These are phyloP conservation scores for Colletotrichum navitas DNA, from an alignment of 2,329 filamentous ascomycete species.

Conservation along the genomic window DNA sequence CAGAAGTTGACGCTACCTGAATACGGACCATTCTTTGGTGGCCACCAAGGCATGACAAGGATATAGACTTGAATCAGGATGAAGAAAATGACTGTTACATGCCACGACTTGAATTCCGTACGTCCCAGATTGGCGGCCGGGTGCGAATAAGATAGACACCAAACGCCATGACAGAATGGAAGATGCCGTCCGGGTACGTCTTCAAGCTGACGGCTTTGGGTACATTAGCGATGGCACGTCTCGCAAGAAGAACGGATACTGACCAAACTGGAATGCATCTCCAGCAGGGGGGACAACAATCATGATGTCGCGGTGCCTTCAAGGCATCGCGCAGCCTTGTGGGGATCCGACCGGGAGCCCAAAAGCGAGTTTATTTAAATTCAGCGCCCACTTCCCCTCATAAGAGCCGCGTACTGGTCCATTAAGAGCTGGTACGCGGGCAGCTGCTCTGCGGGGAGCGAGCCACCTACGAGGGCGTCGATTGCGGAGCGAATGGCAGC, in stretches of 20 bases:
- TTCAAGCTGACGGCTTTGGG: constrained; percentile 67
- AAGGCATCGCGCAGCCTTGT: too few species aligned
- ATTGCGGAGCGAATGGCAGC: too few species aligned
- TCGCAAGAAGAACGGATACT: background rate
- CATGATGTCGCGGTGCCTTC: too few species aligned
- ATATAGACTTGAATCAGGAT: constrained; percentile 71
- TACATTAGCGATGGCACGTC: background rate
- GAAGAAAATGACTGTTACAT: constrained; percentile 69
- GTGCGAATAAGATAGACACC: constrained; percentile 70
- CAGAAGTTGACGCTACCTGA: constrained; percentile 79
- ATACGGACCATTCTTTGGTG: constrained; percentile 69
- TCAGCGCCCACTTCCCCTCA: too few species aligned
- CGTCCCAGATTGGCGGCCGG: constrained; percentile 61
- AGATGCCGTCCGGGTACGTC: constrained; percentile 70
- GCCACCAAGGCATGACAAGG: constrained; percentile 80
- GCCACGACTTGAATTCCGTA: constrained; percentile 70
- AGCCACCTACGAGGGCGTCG: too few species aligned
- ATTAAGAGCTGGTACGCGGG: too few species aligned
- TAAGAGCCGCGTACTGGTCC: too few species aligned
- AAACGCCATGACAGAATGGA: constrained; percentile 66
- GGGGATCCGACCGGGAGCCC: too few species aligned
- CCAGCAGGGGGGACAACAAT: constrained; percentile 71
- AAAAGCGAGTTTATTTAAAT: too few species aligned
- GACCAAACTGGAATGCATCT: constrained; percentile 73
- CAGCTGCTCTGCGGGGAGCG: too few species aligned